A percentile compares a stretch with the other conserved stretches of the same genome.
These are phyloP conservation scores for Blastobotrys peoriensis DNA, from an alignment of 805 yeast species.

Conservation along the genomic window DNA sequence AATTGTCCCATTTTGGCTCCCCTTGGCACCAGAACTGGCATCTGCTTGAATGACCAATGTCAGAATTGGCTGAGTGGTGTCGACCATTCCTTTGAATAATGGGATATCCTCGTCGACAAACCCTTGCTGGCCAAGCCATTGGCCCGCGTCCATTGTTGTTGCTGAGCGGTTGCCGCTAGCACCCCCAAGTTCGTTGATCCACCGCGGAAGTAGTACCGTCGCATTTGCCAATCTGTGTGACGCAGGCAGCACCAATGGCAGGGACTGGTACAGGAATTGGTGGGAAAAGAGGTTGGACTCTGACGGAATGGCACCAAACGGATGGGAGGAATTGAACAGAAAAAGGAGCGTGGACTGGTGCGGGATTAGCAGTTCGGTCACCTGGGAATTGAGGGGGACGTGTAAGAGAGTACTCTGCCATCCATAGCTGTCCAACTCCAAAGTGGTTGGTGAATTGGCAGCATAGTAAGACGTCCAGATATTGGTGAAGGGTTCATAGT, in stretches of 20 bases:
- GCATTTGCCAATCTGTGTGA: conserved; percentile 14
- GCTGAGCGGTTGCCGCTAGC: neutral
- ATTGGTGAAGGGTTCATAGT: conserved; percentile 7
- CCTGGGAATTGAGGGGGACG: neutral
- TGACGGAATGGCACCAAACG: neutral
- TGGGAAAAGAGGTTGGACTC: conserved; percentile 2
- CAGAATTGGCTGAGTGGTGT: conserved; percentile 7
- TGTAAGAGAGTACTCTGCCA: neutral
- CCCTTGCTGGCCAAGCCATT: conserved; percentile 4
- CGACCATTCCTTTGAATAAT: conserved; percentile 6
- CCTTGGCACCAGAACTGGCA: neutral
- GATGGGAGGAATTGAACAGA: conserved; percentile 14
- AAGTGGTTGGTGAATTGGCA: conserved; percentile 7
- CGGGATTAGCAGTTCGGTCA: conserved; percentile 10
- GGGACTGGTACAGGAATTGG: conserved; percentile 14
- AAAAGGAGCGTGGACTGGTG: conserved; percentile 15
- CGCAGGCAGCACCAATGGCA: conserved; percentile 19
- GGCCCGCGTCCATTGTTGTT: conserved; percentile 1
- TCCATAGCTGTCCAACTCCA: conserved; percentile 7
- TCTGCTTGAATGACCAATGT: conserved; percentile 14
- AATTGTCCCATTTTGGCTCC: neutral
- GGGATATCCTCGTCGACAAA: conserved; percentile 8
- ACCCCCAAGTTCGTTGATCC: too few relatives aligned
- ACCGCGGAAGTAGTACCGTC: conserved; percentile 16
- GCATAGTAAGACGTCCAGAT: conserved; percentile 11